Evolutionary conservation across 2,329 filamentous ascomycete species (phyloP).

Genomic region (Aureobasidium zeae): DNA sequence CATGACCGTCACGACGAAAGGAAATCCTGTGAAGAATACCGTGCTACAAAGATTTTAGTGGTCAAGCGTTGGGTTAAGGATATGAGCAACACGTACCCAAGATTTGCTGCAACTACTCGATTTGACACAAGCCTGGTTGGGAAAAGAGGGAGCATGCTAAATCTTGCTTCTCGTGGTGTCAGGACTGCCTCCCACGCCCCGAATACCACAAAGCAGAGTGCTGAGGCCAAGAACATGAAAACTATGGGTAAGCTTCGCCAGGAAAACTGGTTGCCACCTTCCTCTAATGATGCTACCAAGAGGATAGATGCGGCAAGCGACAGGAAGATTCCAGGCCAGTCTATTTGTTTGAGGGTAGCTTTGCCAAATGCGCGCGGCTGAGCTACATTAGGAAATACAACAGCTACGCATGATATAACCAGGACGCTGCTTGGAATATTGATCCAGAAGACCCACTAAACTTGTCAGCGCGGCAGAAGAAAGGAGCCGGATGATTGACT

Average conservation of each 20-base stretch:
- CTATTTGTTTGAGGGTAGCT: neutral
- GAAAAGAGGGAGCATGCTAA: constrained; percentile 6
- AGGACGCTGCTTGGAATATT: constrained; percentile 19
- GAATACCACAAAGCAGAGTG: constrained; percentile 3
- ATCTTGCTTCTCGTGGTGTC: neutral
- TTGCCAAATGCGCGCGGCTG: neutral
- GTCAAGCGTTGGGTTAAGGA: neutral
- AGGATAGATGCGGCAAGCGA: constrained; percentile 1
- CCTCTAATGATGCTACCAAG: neutral
- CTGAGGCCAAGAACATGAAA: neutral
- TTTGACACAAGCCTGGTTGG: neutral
- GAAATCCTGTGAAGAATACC: constrained; percentile 10
- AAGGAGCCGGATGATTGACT: no score
- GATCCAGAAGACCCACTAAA: constrained; percentile 36
- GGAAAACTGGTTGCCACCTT: constrained; percentile 1
- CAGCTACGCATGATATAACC: constrained; percentile 2
- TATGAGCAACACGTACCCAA: constrained; percentile 6
- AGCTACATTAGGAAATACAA: constrained; percentile 1
- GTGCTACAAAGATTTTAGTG: neutral
- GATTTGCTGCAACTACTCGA: constrained; percentile 6
- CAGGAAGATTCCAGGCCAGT: constrained; percentile 8
- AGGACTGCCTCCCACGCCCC: constrained; percentile 6
- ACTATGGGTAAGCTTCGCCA: constrained; percentile 2
- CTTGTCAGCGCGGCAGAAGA: no score
- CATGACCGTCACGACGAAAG: constrained; percentile 14